Base-by-base conservation (phyloP, 108 stramenopile species). In the Nitzschia putrida region DNA sequence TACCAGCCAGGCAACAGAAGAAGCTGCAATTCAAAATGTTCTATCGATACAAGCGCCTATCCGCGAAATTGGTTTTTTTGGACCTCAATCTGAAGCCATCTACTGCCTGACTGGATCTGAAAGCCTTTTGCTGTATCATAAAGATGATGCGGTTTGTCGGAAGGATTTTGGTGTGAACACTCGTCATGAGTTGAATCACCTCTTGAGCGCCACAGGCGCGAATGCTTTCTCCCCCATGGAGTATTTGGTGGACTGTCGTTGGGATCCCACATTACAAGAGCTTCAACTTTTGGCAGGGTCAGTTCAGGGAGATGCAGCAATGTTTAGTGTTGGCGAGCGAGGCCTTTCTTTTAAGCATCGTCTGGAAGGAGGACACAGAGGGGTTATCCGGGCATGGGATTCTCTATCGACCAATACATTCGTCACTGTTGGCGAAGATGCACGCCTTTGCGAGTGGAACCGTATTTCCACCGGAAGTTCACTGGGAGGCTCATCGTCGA, bases 351-450 rank as follows among this genome's bases (percentile, higher is more conserved):
- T 69, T 3, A 10, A 44, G 22, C 41, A 74, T 42, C 74, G 68
- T 12, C 57, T 91, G 39, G 65, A 69, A 16, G 86, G 87, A 23
- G 93, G 93, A 4, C 93, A 94, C 56, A 69, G 75, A 57, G 90
- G 88, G 52, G 86, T 85, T 52, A 76, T 94, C 47, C 89, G 93
- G 16, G 85, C 78, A 38, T 94, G 89, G 80, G 60, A 60, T 47
- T 71, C 77, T 53, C 40, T 83, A 7, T 61, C 79, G 2, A 68
- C 61, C 25, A 75, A 65, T 50, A n/a, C 54, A 18, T 74, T 93
- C 65, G 69, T 90, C 10, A 91, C 93, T 14, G 93, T 76, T 18
- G 93, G 90, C 0, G 93, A 94, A 75, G 93, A 94, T 80, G 90
- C 93, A 23, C 78, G 93, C 64, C 54, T 94, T 57, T 89, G 88